Conservation (phyloP, 257 asterid genomes). For the Coffea eugenioides region DNA sequence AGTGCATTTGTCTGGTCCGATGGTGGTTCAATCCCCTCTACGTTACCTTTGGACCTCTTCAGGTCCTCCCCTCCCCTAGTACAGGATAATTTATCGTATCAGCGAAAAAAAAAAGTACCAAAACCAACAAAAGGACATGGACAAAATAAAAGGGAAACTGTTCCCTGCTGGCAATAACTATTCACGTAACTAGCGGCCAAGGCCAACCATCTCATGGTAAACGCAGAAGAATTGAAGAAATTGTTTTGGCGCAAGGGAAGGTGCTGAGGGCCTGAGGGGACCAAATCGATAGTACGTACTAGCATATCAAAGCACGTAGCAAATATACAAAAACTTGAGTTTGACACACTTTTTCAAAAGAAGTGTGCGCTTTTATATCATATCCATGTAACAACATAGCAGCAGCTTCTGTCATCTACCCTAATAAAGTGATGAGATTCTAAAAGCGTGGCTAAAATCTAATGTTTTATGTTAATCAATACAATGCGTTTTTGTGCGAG, state of each 20-base stretch:
- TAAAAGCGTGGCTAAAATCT: neutral
- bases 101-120: neutral
- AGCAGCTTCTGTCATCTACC: neutral
- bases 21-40: too few relatives aligned
- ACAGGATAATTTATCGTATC: too few relatives aligned
- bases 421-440: neutral
- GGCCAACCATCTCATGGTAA: neutral
- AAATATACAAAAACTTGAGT: neutral
- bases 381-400: too few relatives aligned
- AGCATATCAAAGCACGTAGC: neutral
- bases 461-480: too few relatives aligned
- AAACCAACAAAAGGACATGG: neutral
- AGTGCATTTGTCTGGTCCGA: too few relatives aligned
- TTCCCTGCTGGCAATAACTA: neutral
- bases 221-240: neutral
- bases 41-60: too few relatives aligned
- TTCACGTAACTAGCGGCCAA: too few relatives aligned
- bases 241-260: constrained; percentile 6
- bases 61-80: too few relatives aligned
- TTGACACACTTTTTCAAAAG: neutral
- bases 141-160: neutral
- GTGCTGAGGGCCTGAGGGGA: constrained; percentile 1
- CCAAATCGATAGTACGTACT: neutral
- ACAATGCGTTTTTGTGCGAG: neutral
- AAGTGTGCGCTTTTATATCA: neutral